Percentiles rank a stretch among this genome's conserved stretches.
Conservation (phyloP, 345 rosid genomes). For the Linum tenue region DNA sequence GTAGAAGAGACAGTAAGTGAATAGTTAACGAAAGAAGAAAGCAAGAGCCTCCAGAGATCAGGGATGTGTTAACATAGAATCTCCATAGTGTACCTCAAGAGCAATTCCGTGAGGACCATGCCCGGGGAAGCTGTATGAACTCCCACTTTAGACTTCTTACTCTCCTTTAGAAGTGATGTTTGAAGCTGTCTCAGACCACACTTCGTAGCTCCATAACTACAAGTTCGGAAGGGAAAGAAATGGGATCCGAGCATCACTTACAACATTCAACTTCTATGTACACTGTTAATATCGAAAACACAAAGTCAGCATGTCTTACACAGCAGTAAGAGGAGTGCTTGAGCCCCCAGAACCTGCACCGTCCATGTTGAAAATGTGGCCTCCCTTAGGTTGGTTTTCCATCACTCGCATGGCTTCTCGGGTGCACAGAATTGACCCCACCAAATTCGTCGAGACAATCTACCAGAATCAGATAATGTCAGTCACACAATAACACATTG, state of each 20-base stretch:
- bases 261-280: neutral
- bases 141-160: conserved; percentile 73
- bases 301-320: conserved; percentile 34
- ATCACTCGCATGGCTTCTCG: conserved; percentile 79
- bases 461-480: conserved; percentile 17
- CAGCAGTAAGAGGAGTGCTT: conserved; percentile 94
- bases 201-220: conserved; percentile 91
- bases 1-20: conserved; percentile 2
- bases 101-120: conserved; percentile 92
- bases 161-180: conserved; percentile 70
- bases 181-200: conserved; percentile 96
- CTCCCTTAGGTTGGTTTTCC: conserved; percentile 60
- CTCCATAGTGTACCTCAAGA: conserved; percentile 46
- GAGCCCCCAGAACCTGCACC: conserved; percentile 99
- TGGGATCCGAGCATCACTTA: neutral
- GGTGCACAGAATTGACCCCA: conserved; percentile 90
- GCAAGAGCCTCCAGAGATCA: too few relatives aligned
- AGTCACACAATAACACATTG: neutral
- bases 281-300: too few relatives aligned
- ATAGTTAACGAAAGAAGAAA: too few relatives aligned
- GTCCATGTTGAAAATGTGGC: conserved; percentile 94
- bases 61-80: neutral
- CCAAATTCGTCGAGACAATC: conserved; percentile 93
- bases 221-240: conserved; percentile 16
- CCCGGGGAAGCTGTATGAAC: conserved; percentile 95